phyloP scores from a whole-genome alignment of 257 asterid genomes.

The Marsdenia floribunda region DNA sequence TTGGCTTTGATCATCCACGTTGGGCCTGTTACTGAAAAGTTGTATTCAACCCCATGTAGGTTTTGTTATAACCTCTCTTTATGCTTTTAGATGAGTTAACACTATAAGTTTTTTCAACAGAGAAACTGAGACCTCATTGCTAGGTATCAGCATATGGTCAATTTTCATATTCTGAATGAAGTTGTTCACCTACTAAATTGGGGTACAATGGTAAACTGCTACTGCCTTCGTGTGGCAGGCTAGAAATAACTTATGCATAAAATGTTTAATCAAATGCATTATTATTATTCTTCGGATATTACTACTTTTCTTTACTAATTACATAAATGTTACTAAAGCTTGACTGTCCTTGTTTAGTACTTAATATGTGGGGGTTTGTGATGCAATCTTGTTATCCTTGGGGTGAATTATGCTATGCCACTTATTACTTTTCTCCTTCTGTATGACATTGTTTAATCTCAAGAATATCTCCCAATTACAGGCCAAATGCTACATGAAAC shows the following conservation, averaged over 20 bases:
- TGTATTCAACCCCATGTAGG: too few relatives aligned
- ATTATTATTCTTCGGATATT: neutral
- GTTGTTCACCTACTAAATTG: too few relatives aligned
- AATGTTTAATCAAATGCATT: neutral
- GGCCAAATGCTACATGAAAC: constrained; percentile 88
- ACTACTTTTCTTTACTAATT: neutral
- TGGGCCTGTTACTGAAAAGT: too few relatives aligned
- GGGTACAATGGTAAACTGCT: neutral
- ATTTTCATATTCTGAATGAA: neutral
- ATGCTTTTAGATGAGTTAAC: too few relatives aligned
- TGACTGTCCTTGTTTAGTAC: neutral
- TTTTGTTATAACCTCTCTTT: too few relatives aligned
- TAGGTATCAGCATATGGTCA: neutral
- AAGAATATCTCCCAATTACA: constrained; percentile 26
- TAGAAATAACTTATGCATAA: neutral
- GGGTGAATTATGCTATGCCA: neutral
- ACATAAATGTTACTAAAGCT: neutral
- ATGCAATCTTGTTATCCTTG: neutral
- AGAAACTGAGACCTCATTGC: neutral
- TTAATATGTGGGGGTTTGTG: neutral
- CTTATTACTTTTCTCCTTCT: neutral
- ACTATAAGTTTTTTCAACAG: too few relatives aligned
- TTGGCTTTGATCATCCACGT: too few relatives aligned
- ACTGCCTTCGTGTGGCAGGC: neutral
- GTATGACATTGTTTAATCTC: constrained; percentile 2